Conservation (phyloP, 495 filamentous ascomycete species). For the Aspergillus nanangensis region DNA sequence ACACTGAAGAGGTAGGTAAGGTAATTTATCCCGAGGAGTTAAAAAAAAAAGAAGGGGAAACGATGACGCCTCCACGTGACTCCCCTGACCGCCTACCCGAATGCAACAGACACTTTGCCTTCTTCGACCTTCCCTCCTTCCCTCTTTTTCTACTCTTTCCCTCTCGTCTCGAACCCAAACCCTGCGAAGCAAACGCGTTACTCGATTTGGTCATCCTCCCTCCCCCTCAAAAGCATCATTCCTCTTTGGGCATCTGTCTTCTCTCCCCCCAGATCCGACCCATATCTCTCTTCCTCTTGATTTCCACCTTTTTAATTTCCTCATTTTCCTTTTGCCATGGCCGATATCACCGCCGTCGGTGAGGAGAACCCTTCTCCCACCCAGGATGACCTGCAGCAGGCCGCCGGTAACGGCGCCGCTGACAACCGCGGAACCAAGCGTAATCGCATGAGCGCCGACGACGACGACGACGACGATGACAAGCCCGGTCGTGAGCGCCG, state of each 20-base stretch:
- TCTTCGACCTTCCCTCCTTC: slow-evolving; percentile 32
- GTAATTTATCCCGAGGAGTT: no score
- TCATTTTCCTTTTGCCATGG: slow-evolving; percentile 24
- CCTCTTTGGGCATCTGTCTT: slow-evolving; percentile 42
- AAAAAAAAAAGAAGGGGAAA: not conserved
- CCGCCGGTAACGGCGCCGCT: slow-evolving; percentile 48
- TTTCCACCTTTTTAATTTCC: slow-evolving; percentile 5
- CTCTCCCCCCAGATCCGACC: slow-evolving; percentile 16
- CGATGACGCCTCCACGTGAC: slow-evolving; percentile 21
- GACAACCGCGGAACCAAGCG: slow-evolving; percentile 87
- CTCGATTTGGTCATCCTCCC: slow-evolving; percentile 47
- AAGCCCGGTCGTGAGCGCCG: slow-evolving; percentile 97
- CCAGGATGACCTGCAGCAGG: slow-evolving; percentile 49
- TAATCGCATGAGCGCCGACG: slow-evolving; percentile 78
- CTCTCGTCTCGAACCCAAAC: slow-evolving; percentile 30
- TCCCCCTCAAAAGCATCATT: slow-evolving; percentile 39
- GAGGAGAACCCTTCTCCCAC: slow-evolving; percentile 45
- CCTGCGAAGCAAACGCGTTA: slow-evolving; percentile 49
- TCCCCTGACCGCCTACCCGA: slow-evolving; percentile 36
- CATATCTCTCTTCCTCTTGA: slow-evolving; percentile 16
- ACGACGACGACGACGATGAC: slow-evolving; percentile 98
- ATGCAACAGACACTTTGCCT: slow-evolving; percentile 35
- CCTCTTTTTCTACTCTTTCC: slow-evolving; percentile 28
- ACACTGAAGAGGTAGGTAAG: not conserved
- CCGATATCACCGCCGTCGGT: slow-evolving; percentile 42